These are phyloP conservation scores for Fusarium temperatum DNA, from an alignment of 2,329 filamentous ascomycete genomes.

Conservation along the genomic window DNA sequence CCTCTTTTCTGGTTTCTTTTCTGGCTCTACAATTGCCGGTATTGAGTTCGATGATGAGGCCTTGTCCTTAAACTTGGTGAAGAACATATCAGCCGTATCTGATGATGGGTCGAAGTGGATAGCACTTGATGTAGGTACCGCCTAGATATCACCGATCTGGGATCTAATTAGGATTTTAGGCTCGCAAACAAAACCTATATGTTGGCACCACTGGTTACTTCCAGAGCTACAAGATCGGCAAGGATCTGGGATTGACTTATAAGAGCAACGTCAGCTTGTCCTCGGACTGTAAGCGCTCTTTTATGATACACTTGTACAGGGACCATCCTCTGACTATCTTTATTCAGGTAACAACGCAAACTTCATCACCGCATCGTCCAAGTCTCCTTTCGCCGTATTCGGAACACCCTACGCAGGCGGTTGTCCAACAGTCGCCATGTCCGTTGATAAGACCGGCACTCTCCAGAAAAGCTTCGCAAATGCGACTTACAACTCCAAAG, in stretches of 20 bases:
- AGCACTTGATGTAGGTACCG: background rate
- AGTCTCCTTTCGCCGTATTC: background rate
- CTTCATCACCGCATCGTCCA: background rate
- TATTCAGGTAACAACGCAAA: background rate
- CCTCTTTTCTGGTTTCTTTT: background rate
- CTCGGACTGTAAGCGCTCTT: background rate
- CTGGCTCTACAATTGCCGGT: rapidly evolving
- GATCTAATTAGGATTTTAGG: background rate
- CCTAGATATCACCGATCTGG: no score
- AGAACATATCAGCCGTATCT: background rate
- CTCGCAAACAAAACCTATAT: background rate
- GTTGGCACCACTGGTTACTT: background rate
- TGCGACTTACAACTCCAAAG: background rate
- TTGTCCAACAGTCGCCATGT: background rate
- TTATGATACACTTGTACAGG: background rate
- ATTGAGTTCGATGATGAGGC: background rate
- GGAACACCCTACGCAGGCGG: background rate
- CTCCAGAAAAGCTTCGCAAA: background rate
- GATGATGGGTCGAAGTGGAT: background rate
- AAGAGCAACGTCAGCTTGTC: background rate
- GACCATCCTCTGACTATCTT: background rate
- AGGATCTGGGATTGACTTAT: rapidly evolving
- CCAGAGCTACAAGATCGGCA: background rate
- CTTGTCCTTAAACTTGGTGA: rapidly evolving
- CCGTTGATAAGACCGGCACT: background rate